Base-by-base conservation (phyloP, 176 grass and related monocot genomes). In the Oryza punctata region DNA sequence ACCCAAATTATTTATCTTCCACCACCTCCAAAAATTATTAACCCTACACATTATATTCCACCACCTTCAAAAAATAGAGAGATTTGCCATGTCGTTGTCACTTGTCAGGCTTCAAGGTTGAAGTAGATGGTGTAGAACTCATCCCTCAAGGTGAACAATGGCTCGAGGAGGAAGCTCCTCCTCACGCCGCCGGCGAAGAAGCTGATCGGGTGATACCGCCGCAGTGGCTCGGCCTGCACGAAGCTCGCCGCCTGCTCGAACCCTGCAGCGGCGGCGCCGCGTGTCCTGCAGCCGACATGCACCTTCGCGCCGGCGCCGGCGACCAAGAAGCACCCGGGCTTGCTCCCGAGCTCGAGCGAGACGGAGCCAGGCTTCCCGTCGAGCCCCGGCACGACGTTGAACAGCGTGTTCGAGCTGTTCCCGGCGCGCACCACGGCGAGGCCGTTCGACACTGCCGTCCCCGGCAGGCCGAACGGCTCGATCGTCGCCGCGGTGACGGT, bases 41-140 rank as follows among this genome's bases (percentile, higher is more conserved):
- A 32, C 30, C 30, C 30, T 32, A 29, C 71, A 77, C 16, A 24
- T 14, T 69, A 21, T 45, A 12, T 45, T 71, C 26, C 26, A 76
- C 47, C 72, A 76, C 35, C 72, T 35, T 6, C 4, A 35, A 35
- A 35, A 35, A 33, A 76, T 72, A 33, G 28, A 54, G 24, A 33
- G 12, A 70, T 46, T 46, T 33, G 49, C 7, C 29, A 21, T 21
- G 12, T 87, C 15, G 84, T 35, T 35, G 33, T 35, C 33, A 35
- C 33, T 46, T 67, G 3, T 94, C 78, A 94, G 8, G 85, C 70
- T 27, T 75, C 81, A n/a, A 96, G 70, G 82, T 99, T 92, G 88
- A 99, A 99, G 80, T 94, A 96, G 40, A 96, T 33, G 21, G 91
- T 94, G 68, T 99, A 99, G 67, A 89, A 92, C 30, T 99, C 96